Evolutionary conservation across 257 asterid species (phyloP).

Genomic region (Thymus mandschuricus): DNA sequence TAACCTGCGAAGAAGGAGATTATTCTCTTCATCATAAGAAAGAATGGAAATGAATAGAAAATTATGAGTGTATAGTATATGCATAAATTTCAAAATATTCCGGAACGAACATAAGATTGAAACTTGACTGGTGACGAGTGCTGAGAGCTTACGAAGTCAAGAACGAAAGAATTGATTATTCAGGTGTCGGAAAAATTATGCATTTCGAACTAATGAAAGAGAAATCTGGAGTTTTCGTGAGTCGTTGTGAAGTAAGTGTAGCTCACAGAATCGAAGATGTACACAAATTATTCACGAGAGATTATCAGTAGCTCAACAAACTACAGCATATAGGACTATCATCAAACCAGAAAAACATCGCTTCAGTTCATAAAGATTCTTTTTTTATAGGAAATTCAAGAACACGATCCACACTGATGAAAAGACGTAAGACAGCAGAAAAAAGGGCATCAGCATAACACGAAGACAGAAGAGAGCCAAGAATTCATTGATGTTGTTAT

Average conservation of each 20-base stretch:
- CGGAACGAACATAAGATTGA: background rate
- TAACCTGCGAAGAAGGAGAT: constrained; percentile 50
- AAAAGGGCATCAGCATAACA: background rate
- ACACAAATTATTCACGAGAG: too few relatives aligned
- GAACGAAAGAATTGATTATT: background rate
- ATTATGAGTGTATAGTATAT: background rate
- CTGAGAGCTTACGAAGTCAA: background rate
- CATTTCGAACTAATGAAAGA: too few relatives aligned
- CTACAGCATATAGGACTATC: background rate
- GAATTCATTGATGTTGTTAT: background rate
- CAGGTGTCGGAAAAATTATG: too few relatives aligned
- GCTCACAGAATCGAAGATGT: too few relatives aligned
- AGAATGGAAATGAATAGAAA: background rate
- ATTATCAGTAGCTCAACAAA: background rate
- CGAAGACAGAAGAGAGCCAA: background rate
- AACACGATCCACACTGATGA: background rate
- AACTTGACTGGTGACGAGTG: background rate
- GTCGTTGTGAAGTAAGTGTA: too few relatives aligned
- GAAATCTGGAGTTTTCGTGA: too few relatives aligned
- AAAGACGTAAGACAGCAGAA: background rate
- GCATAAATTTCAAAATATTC: too few relatives aligned
- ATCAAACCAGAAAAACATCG: background rate
- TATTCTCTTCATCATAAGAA: background rate
- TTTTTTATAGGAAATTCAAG: background rate
- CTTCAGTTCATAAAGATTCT: background rate